Base-by-base conservation (phyloP, 257 asterid genomes). In the Plantago major region DNA sequence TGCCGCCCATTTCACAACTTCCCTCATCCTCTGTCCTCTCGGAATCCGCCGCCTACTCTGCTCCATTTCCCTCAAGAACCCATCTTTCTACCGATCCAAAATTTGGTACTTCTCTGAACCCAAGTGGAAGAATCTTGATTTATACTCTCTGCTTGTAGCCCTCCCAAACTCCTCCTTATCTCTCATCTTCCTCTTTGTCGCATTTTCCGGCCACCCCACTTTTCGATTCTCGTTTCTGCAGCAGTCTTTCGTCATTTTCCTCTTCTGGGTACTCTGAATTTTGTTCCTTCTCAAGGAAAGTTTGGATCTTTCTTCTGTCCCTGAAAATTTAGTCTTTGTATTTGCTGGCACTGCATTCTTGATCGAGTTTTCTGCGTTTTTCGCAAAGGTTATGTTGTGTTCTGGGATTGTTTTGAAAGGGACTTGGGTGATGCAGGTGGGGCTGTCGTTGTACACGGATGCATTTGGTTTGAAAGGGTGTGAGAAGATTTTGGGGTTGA, bases 381-480 rank as follows among this genome's bases (percentile, higher is more conserved):
- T 84, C 2, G 95, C 86, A 0, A 90, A 84, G 51, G 79, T 76
- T 76, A 33, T 81, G 79, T 60, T 90, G 69, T 87, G 93, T 1
- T 82, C 72, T 26, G 87, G 84, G 53, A 62, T 87, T 60, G 62
- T 87, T 57, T 73, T 90, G 85, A 87, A 90, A 77, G 92, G 89
- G 14, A 78, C 81, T 66, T 90, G 97, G 96, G 86, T 78, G 26
- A 30, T 90, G 84, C 97, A 90, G 76, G 85, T 74, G 64, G 97
- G 96, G 1, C 55, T 90, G 48, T 81, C 88, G 1, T 70, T 87
- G 44, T 90, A 87, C 71, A 81, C 89, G 13, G 95, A 84, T 74
- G 52, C 72, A 13, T 84, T 90, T 69, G 69, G 76, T 55, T 64
- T 80, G 55, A 74, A 75, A 68, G 96, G 95, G 33, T 90, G 97